phyloP scores from a whole-genome alignment of 371 early-diverging fungal species.

The Mucor indicus region DNA sequence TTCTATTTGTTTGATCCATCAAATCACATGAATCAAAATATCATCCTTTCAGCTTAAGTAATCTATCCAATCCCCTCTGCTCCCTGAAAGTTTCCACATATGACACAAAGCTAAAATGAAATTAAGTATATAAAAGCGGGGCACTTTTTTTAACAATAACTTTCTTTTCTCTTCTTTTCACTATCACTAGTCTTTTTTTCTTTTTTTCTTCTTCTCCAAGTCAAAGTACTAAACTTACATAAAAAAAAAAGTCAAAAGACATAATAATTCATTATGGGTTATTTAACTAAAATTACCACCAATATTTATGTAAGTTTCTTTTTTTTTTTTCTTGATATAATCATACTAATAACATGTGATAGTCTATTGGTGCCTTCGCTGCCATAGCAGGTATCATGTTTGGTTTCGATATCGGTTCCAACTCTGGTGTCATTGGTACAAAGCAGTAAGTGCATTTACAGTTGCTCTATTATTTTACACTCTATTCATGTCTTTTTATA shows the following conservation, averaged over 20 bases:
- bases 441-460: conserved; percentile 24
- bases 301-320: conserved; percentile 33
- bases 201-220: background rate
- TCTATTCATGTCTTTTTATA: conserved; percentile 4
- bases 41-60: background rate
- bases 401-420: conserved; percentile 61
- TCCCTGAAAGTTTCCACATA: background rate
- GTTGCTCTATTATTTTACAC: background rate
- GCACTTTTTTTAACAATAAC: background rate
- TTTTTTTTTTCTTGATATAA: no score
- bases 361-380: conserved; percentile 53
- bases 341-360: conserved; percentile 7
- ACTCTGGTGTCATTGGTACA: conserved; percentile 57
- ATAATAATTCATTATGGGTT: conserved; percentile 4
- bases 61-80: background rate
- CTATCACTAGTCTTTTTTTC: background rate
- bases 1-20: no score
- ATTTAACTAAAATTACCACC: conserved; percentile 18
- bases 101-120: background rate
- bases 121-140: background rate
- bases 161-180: background rate
- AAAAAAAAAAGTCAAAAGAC: no score
- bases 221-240: background rate
- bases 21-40: background rate
- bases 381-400: conserved; percentile 62